Evolutionary conservation across 1,284 basidiomycete species (phyloP).

Genomic region (Lentinula novae-zelandiae): DNA sequence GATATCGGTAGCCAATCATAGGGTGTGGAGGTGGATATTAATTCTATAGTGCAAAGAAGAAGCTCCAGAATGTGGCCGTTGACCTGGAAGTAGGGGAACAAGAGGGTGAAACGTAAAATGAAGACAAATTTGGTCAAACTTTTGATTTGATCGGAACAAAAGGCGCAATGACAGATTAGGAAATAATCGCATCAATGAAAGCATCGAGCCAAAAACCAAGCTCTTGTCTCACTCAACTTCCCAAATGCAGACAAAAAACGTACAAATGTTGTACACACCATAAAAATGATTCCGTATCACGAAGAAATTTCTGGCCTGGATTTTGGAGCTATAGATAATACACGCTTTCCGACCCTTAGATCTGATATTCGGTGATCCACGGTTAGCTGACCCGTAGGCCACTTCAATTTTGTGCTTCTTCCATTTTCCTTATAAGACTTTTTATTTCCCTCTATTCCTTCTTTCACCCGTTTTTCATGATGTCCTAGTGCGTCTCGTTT

Average conservation of each 20-base stretch:
- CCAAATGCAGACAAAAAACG: neutral
- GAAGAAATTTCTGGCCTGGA: neutral
- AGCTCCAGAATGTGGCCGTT: neutral
- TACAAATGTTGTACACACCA: neutral
- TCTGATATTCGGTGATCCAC: constrained; percentile 61
- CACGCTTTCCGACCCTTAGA: constrained; percentile 49
- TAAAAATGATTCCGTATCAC: neutral
- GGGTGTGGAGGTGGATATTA: neutral
- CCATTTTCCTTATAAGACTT: constrained; percentile 35
- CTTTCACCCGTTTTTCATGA: constrained; percentile 4
- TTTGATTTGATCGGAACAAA: constrained; percentile 14
- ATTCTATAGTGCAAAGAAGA: neutral
- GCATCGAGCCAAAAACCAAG: neutral
- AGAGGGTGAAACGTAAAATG: constrained; percentile 3
- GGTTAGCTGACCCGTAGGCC: constrained; percentile 44
- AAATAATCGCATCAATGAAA: constrained; percentile 5
- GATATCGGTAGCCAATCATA: constrained; percentile 2
- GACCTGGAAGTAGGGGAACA: constrained; percentile 1
- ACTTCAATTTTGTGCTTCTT: constrained; percentile 37
- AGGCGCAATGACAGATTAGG: neutral
- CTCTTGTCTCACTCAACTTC: neutral
- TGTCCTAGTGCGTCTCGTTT: constrained; percentile 12
- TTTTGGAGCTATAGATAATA: constrained; percentile 11
- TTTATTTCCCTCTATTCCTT: constrained; percentile 49
- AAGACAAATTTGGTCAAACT: neutral